A percentile compares a stretch with the other conserved stretches of the same genome.
Evolutionary conservation across 306 rosid genomes (phyloP).

Genomic region (Luffa aegyptiaca): DNA sequence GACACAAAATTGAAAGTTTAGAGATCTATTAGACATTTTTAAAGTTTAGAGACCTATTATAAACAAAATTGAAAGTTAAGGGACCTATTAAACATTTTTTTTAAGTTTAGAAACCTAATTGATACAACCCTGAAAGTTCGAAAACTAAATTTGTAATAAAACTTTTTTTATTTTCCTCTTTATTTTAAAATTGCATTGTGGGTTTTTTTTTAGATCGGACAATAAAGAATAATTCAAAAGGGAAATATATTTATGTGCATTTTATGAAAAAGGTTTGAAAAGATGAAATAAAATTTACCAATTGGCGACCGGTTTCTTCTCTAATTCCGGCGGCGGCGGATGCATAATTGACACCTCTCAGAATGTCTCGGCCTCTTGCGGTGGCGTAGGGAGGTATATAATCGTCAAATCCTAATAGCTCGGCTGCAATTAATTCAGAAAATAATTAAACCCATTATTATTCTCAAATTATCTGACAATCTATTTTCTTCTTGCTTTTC

Average conservation of each 20-base stretch:
- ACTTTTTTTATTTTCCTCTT: no score
- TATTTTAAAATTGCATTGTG: no score
- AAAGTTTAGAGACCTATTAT: no score
- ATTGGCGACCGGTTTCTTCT: slow-evolving; percentile 87
- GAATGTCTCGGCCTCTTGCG: slow-evolving; percentile 53
- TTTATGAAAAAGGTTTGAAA: background rate
- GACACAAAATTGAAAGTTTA: no score
- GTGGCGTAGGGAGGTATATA: slow-evolving; percentile 55
- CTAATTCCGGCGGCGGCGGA: slow-evolving; percentile 98
- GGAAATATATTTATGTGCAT: background rate
- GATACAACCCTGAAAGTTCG: no score
- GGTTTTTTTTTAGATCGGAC: no score
- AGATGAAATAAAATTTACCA: slow-evolving; percentile 24
- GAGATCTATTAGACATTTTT: no score
- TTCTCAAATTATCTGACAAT: background rate
- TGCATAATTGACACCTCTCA: slow-evolving; percentile 79
- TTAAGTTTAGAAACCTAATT: no score
- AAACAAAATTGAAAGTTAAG: no score
- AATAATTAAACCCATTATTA: background rate
- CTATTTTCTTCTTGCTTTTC: background rate
- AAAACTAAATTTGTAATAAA: no score
- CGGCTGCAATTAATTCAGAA: slow-evolving; percentile 38
- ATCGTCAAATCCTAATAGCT: slow-evolving; percentile 64
- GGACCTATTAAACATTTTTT: no score
- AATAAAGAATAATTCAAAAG: no score